These are phyloP conservation scores for Kalmusia sp. DNA, from an alignment of 2,329 filamentous ascomycete species.

Conservation along the genomic window DNA sequence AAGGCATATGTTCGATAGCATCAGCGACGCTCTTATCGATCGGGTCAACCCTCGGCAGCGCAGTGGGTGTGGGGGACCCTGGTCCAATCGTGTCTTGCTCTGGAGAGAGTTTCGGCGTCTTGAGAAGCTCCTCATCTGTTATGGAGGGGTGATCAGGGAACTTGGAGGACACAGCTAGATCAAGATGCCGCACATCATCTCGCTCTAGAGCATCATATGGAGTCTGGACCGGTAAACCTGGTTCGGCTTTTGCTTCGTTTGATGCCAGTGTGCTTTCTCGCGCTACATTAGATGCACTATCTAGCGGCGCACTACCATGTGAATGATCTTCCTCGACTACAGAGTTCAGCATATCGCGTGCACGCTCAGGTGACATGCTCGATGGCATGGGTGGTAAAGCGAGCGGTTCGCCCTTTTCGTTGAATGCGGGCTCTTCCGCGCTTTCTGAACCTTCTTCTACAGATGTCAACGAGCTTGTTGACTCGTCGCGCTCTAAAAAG, in stretches of 20 bases:
- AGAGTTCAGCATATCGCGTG: slow-evolving; percentile 68
- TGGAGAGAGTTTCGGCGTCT: slow-evolving; percentile 35
- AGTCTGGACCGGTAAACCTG: slow-evolving; percentile 34
- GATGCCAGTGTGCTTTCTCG: slow-evolving; percentile 16
- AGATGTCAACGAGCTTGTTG: slow-evolving; percentile 74
- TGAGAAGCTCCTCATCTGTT: slow-evolving; percentile 31
- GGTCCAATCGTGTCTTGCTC: slow-evolving; percentile 25
- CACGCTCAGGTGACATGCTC: slow-evolving; percentile 65
- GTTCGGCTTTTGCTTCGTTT: slow-evolving; percentile 14
- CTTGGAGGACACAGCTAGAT: slow-evolving; percentile 62
- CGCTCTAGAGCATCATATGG: slow-evolving; percentile 51
- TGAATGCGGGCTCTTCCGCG: slow-evolving; percentile 35
- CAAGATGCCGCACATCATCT: slow-evolving; percentile 66
- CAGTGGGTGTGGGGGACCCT: slow-evolving; percentile 39
- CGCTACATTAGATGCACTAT: slow-evolving; percentile 10
- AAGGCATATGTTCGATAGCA: slow-evolving; percentile 44
- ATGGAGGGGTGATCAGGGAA: slow-evolving; percentile 26
- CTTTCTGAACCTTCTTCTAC: slow-evolving; percentile 70
- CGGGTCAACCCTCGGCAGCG: slow-evolving; percentile 39
- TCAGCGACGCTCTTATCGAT: slow-evolving; percentile 42
- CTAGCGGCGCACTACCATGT: slow-evolving; percentile 22
- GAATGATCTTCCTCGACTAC: slow-evolving; percentile 69
- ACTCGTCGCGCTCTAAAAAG: slow-evolving; percentile 86
- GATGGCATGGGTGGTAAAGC: slow-evolving; percentile 44
- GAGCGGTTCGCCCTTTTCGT: slow-evolving; percentile 39